phyloP scores from a whole-genome alignment of 202 grass and related monocot species.

The Bolboschoenoplectus hybrid region DNA sequence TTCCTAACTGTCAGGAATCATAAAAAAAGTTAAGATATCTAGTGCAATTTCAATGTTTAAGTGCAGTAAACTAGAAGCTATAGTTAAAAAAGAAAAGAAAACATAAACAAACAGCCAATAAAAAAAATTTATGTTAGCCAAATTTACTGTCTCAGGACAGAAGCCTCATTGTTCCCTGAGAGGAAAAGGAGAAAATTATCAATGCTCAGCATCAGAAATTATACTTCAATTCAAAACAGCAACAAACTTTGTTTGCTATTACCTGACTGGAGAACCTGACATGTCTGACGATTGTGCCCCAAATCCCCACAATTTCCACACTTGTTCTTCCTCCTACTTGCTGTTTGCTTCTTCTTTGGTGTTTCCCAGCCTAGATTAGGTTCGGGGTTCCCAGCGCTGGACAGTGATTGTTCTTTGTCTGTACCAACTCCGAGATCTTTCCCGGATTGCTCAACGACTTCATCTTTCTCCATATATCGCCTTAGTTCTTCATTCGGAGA shows the following conservation, averaged over 20 bases:
- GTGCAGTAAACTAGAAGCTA: no score
- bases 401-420: not conserved
- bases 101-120: not conserved
- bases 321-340: not conserved
- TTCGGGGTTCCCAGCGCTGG: not conserved
- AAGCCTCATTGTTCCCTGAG: not conserved
- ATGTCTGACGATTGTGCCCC: not conserved
- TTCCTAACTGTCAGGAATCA: no score
- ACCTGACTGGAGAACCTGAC: not conserved
- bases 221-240: not conserved
- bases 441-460: not conserved
- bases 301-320: not conserved
- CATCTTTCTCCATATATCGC: not conserved
- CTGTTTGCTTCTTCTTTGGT: not conserved
- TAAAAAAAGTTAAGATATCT: no score
- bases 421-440: not conserved
- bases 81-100: not conserved
- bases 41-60: no score
- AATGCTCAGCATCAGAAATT: not conserved
- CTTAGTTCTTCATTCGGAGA: not conserved
- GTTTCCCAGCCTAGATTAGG: not conserved
- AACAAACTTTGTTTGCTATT: not conserved
- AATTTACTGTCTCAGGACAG: not conserved
- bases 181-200: not conserved
- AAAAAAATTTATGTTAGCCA: not conserved